Evolutionary conservation across 1,284 basidiomycete genomes (phyloP).

Genomic region (Cryptococcus sp.): DNA sequence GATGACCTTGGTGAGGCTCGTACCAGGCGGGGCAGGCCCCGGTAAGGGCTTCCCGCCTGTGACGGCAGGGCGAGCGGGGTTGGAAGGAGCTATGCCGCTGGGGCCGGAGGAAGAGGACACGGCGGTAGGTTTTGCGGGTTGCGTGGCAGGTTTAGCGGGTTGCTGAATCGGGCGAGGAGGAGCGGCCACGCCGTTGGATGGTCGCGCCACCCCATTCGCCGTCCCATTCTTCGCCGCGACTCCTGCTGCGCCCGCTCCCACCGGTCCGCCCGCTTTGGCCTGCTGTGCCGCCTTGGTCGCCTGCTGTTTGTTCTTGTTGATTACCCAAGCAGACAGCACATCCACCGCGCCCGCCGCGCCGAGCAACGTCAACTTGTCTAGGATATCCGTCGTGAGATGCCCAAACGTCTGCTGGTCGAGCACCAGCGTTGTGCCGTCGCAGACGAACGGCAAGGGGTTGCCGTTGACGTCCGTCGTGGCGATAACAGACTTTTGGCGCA

Average conservation of each 20-base stretch:
- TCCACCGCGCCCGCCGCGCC: constrained; percentile 43
- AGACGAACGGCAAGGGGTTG: constrained; percentile 42
- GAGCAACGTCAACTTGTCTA: constrained; percentile 40
- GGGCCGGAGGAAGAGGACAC: neutral
- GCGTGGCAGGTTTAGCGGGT: constrained; percentile 2
- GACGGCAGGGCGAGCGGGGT: neutral
- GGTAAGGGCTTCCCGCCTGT: constrained; percentile 19
- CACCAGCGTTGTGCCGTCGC: constrained; percentile 40
- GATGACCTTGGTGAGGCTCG: constrained; percentile 44
- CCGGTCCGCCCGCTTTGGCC: constrained; percentile 16
- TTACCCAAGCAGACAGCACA: constrained; percentile 44
- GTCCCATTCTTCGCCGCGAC: neutral
- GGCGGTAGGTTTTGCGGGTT: neutral
- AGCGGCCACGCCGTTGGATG: constrained; percentile 1
- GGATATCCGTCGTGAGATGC: constrained; percentile 41
- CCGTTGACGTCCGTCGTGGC: constrained; percentile 38
- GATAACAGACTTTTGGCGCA: constrained; percentile 40
- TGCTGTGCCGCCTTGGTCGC: constrained; percentile 24
- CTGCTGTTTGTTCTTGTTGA: constrained; percentile 44
- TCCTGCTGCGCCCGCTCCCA: neutral
- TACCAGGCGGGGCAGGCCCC: constrained; percentile 43
- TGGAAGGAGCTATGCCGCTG: neutral
- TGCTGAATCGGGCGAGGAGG: neutral
- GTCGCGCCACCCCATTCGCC: neutral
- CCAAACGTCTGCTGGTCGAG: constrained; percentile 43